Conservation (phyloP, 495 filamentous ascomycete species). For the Podospora fimiseda region DNA sequence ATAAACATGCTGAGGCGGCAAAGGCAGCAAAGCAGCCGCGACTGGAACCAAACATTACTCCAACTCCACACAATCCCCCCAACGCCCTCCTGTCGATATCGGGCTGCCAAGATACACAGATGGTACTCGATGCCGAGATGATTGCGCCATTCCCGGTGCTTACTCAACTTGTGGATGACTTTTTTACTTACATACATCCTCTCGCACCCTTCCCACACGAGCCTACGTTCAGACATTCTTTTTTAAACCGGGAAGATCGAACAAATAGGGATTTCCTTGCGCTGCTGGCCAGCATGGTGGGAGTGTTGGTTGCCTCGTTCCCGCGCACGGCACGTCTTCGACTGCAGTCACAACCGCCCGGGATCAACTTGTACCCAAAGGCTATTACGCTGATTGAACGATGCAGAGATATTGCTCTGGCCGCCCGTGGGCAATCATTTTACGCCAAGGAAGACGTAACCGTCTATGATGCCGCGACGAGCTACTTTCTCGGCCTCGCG, state of each 20-base stretch:
- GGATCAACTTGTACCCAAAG: constrained; percentile 54
- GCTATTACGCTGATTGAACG: constrained; percentile 65
- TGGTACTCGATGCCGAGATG: constrained; percentile 55
- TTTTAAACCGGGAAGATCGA: constrained; percentile 62
- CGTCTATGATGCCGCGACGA: constrained; percentile 78
- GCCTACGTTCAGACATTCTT: constrained; percentile 69
- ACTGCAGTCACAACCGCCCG: constrained; percentile 54
- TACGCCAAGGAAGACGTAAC: constrained; percentile 57
- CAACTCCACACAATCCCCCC: constrained; percentile 40
- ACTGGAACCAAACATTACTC: constrained; percentile 37
- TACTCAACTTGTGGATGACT: constrained; percentile 70
- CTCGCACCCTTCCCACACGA: constrained; percentile 83
- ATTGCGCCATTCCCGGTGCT: constrained; percentile 67
- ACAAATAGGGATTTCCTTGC: constrained; percentile 65
- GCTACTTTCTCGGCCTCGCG: constrained; percentile 72
- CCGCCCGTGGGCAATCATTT: constrained; percentile 65
- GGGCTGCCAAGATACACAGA: constrained; percentile 14
- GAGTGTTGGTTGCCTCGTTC: constrained; percentile 68
- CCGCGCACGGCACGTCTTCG: constrained; percentile 68
- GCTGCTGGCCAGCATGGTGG: constrained; percentile 76
- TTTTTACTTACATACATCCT: constrained; percentile 85
- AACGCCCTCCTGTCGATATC: constrained; percentile 43
- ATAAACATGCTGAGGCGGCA: constrained; percentile 75
- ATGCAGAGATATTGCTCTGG: constrained; percentile 65
- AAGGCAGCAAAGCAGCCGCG: constrained; percentile 54